Base-by-base conservation (phyloP, 495 filamentous ascomycete species). In the Xanthoparmelia taractica region DNA sequence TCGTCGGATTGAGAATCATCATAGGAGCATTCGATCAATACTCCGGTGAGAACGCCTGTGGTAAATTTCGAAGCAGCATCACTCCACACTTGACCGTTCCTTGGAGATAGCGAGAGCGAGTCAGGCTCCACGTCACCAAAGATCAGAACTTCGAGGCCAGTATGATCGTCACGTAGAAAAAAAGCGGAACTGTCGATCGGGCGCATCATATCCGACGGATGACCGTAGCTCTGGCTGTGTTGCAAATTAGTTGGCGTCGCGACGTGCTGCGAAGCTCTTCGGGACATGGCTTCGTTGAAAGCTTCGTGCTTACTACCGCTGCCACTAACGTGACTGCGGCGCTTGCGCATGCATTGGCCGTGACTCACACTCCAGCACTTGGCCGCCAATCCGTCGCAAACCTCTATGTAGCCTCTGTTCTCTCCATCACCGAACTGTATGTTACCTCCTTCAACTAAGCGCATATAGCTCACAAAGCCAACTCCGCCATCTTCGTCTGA, bases 81-180 rank as follows among this genome's bases (percentile, higher is more conserved):
- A 54, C 79, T 77, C 94, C 94, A 98, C 15, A 97, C 85, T 13
- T 75, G 78, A 40, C 74, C 76, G 66, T 91, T 98, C 37, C 90
- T 85, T n/a, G 91, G 90, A 6, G 83, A 84, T 6, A 91, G 72
- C 1, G 91, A 93, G 54, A 97, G 73, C 13, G 85, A 85, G 71
- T 98, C 94, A 12, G 94, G 92, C 70, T 98, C 94, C 41, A 97
- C 87, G 68, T 98, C 94, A 47, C 94, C 94, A 71, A 96, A 97
- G 62, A 98, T 86, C 52, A 98, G 83, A 31, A 97, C 82, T 75
- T 96, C 91, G 48, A 78, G 78, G 2, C 85, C 83, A 0, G 84
- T 87, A 1, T 73, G 64, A 23, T 85, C 77, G 59, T 92, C 86
- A 20, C 89, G 87, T 65, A 98, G 84, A 74, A 98, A 97, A 73